Percentiles rank a stretch among this genome's conserved stretches.
phyloP scores from a whole-genome alignment of 495 filamentous ascomycete species.

The Aspergillus wentii region DNA sequence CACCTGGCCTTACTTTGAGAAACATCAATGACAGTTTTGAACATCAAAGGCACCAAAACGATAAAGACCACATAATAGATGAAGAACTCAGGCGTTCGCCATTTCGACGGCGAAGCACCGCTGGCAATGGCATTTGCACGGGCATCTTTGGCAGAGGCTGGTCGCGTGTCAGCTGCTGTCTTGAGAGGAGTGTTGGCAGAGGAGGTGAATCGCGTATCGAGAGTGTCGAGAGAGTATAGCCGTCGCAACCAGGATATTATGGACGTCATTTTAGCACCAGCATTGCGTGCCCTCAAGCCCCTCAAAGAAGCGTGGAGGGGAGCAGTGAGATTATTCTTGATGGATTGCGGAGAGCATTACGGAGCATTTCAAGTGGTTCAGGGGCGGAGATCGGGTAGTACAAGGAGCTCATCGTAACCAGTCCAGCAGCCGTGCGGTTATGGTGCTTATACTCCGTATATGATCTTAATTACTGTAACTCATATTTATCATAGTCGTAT shows the following conservation, averaged over 20 bases:
- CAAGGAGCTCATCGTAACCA: too few relatives aligned
- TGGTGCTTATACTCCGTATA: too few relatives aligned
- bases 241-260: conserved; percentile 36
- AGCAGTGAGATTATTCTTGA: neutral
- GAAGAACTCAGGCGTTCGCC: conserved; percentile 83
- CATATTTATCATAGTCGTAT: too few relatives aligned
- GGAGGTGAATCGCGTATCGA: conserved; percentile 86
- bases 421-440: too few relatives aligned
- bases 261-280: conserved; percentile 33
- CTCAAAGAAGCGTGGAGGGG: conserved; percentile 1
- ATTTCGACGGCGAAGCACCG: conserved; percentile 56
- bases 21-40: conserved; percentile 77
- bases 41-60: conserved; percentile 76
- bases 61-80: conserved; percentile 72
- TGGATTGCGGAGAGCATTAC: neutral
- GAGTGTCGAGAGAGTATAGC: conserved; percentile 80
- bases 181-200: conserved; percentile 63
- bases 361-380: conserved; percentile 9
- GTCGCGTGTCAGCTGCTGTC: conserved; percentile 42
- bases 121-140: conserved; percentile 41
- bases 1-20: conserved; percentile 63
- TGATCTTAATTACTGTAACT: too few relatives aligned
- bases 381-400: conserved; percentile 11
- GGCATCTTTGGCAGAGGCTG: conserved; percentile 36
- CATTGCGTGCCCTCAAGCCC: conserved; percentile 20